Percentiles rank a stretch among this genome's conserved stretches.
phyloP scores from a whole-genome alignment of 2,329 filamentous ascomycete species.

The Chlorencoelia australis region DNA sequence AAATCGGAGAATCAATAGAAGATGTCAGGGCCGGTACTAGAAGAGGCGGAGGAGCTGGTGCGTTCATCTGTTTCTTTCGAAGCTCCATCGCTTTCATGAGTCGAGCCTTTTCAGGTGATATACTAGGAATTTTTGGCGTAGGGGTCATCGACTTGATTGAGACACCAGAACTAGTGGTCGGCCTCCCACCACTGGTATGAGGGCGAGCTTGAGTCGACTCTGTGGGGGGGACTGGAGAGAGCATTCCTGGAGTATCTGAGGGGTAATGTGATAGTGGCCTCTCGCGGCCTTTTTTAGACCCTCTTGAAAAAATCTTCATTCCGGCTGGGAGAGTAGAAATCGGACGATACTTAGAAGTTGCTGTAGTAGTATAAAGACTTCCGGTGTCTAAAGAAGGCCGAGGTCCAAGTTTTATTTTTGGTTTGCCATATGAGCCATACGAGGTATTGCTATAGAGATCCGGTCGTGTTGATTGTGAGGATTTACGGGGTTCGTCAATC shows the following conservation, averaged over 20 bases:
- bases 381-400: conserved; percentile 64
- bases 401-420: conserved; percentile 83
- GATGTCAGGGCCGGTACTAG: background rate
- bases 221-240: conserved; percentile 21
- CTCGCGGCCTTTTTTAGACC: conserved; percentile 40
- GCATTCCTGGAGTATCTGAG: conserved; percentile 20
- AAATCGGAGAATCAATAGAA: conserved; percentile 4
- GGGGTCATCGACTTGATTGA: conserved; percentile 13
- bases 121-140: conserved; percentile 33
- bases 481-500: conserved; percentile 21
- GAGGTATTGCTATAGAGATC: conserved; percentile 41
- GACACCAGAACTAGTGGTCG: conserved; percentile 23
- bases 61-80: conserved; percentile 65
- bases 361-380: conserved; percentile 48
- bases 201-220: conserved; percentile 18
- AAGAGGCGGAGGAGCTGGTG: conserved; percentile 5
- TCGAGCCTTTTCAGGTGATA: conserved; percentile 82
- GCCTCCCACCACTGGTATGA: conserved; percentile 26
- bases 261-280: conserved; percentile 31
- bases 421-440: conserved; percentile 46
- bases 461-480: conserved; percentile 41
- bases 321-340: conserved; percentile 72
- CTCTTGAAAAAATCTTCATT: conserved; percentile 59
- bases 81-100: conserved; percentile 92
- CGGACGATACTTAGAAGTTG: conserved; percentile 53